Conservation (phyloP, 257 asterid species). For the Schizonepeta tenuifolia region DNA sequence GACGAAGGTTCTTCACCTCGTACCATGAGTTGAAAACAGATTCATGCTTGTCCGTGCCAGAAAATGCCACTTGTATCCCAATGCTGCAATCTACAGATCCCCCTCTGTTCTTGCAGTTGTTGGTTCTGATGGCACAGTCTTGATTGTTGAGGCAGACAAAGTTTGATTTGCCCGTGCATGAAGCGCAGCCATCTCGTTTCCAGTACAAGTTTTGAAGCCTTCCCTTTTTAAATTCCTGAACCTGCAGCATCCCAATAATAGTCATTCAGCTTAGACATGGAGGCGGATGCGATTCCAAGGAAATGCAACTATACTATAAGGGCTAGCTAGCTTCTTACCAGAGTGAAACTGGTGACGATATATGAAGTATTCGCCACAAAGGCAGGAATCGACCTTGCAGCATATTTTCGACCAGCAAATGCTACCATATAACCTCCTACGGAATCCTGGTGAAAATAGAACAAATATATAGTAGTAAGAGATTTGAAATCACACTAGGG, state of each 20-base stretch:
- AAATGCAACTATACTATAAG: not conserved
- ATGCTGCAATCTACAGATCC: constrained; percentile 89
- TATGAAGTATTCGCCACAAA: constrained; percentile 71
- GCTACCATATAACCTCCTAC: constrained; percentile 98
- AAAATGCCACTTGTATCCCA: constrained; percentile 87
- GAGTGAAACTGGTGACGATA: constrained; percentile 89
- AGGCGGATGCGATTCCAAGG: not conserved
- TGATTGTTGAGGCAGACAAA: constrained; percentile 84
- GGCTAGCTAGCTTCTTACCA: constrained; percentile 55
- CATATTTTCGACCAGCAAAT: constrained; percentile 90
- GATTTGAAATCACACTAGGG: constrained; percentile 10
- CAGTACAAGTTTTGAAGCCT: constrained; percentile 91
- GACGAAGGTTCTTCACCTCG: constrained; percentile 91
- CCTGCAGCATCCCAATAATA: constrained; percentile 48
- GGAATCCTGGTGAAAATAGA: constrained; percentile 51
- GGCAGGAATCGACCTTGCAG: constrained; percentile 89
- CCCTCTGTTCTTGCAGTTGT: constrained; percentile 69
- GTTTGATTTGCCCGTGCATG: constrained; percentile 63
- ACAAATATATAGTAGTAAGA: constrained; percentile 1
- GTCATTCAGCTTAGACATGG: constrained; percentile 9
- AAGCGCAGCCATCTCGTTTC: constrained; percentile 88
- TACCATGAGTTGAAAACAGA: constrained; percentile 94
- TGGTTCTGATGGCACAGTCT: constrained; percentile 86
- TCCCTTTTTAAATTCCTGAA: constrained; percentile 85
- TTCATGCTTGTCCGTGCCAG: constrained; percentile 90